Evolutionary conservation across 306 rosid genomes (phyloP).

Genomic region (Castanea sativa): DNA sequence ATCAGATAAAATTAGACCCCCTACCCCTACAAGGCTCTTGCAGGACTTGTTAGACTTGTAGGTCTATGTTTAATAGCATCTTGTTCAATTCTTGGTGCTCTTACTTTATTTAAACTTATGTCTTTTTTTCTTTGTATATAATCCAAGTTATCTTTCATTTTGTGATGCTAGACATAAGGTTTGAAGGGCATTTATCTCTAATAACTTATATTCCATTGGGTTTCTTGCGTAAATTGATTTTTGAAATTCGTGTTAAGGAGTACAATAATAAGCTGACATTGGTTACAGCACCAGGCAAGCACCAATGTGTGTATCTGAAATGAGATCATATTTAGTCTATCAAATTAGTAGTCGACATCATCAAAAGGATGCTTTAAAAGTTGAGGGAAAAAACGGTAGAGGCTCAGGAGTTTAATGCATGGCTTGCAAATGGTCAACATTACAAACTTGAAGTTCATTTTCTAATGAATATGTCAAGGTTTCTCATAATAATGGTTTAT

Average conservation of each 20-base stretch:
- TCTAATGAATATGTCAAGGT: conserved; percentile 39
- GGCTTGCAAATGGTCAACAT: conserved; percentile 20
- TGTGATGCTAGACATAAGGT: conserved; percentile 48
- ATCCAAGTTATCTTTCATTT: conserved; percentile 1
- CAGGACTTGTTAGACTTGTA: conserved; percentile 73
- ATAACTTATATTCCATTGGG: conserved; percentile 69
- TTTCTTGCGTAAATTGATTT: conserved; percentile 65
- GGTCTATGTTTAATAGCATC: conserved; percentile 73
- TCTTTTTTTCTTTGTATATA: conserved; percentile 15
- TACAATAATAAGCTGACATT: conserved; percentile 75
- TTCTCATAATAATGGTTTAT: conserved; percentile 44
- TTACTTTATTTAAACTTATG: conserved; percentile 6
- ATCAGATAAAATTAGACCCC: no score
- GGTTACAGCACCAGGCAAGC: conserved; percentile 86
- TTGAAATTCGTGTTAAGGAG: conserved; percentile 67
- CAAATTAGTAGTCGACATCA: conserved; percentile 33
- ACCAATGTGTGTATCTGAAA: conserved; percentile 83
- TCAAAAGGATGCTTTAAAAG: conserved; percentile 54
- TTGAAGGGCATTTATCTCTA: conserved; percentile 60
- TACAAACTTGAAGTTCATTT: conserved; percentile 24
- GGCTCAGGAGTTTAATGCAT: neutral
- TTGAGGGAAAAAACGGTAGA: conserved; percentile 29
- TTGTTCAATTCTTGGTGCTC: conserved; percentile 25
- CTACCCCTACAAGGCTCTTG: conserved; percentile 35
- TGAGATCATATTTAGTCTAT: conserved; percentile 61